Base-by-base conservation (phyloP, 2,329 filamentous ascomycete genomes). In the Colletotrichum higginsianum region DNA sequence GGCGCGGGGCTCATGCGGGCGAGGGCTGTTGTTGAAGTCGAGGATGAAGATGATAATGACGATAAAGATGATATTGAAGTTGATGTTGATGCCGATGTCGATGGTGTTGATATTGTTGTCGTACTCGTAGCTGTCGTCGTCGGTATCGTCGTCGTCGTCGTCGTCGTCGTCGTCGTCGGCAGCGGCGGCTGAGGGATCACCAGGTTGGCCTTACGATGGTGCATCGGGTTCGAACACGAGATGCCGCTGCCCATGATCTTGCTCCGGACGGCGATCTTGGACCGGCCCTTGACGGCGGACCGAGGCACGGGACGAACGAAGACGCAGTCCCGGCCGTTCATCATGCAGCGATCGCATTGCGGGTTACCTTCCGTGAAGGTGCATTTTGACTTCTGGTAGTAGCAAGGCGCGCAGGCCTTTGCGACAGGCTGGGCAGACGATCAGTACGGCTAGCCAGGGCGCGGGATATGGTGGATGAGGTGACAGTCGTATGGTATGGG, bases 331-430 rank as follows among this genome's bases (percentile, higher is more conserved):
- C 72, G 64, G 49, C 72, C 69, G n/a, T 69, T 73, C 49, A 68
- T 62, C 35, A 73, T 47, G 21, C 72, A 74, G 18, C 72, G 64
- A 40, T 74, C 60, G 61, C 72, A 74, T 64, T 64, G 72, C 30
- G 69, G 47, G 26, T 74, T 73, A 21, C 68, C 68, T 44, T 72
- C 72, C 5, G 64, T 55, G 61, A 74, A 62, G 30, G 71, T 74
- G 56, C 72, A 74, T 65, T 67, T 67, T 42, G 72, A 72, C 26
- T 74, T 74, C 26, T 74, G 72, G 52, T 72, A 71, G 58, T 71
- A 71, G 68, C 68, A 71, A 52, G 68, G 68, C 64, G 68, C 68
- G 68, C 68, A 71, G 46, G 68, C 68, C 65, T 71, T 71, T 55
- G 68, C 68, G 35, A 71, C 68, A 47, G 68, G 68, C 68, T 71